Base-by-base conservation (phyloP, 1,139 yeast species). In the Lodderomyces margitis region DNA sequence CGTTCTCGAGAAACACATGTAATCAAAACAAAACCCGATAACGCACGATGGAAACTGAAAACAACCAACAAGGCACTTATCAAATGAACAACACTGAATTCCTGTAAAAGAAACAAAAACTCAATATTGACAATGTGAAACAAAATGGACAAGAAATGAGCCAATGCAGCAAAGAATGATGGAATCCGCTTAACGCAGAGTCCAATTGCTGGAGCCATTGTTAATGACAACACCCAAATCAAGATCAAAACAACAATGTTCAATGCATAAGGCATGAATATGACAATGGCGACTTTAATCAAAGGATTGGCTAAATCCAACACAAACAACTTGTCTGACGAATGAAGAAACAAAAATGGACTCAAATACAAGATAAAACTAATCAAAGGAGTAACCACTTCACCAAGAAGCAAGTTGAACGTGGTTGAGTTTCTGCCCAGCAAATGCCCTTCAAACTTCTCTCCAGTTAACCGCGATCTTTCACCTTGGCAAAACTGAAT, bases 391-490 rank as follows among this genome's bases (percentile, higher is more conserved):
- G 75, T 52, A 7, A 77, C 43, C 2, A 83, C 60, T 50, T 82
- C 84, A 1, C 83, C 71, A 7, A 76, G 52, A 12, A 82, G 56
- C 2, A 78, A 64, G 49, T 81, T 83, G 21, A 66, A 53, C 34
- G 47, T 64, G 49, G 33, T 57, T 10, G 49, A 52, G 5, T 57
- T 50, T 39, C 66, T 67, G 42, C 68, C 64, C 38, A 38, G 44
- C 2, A 41, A 36, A 34, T 43, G 40, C 4, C 46, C 48, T n/a
- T 37, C 34, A n/a, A 27, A 35, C 54, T 82, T 85, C 49, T 70
- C 79, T 0, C 96, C 96, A 0, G 94, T 83, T 44, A 78, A 68
- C 47, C 75, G 71, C 0, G 84, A 75, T 48, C 95, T 64, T 6
- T 75, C 65, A 5, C 57, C 53, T 42, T 83, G 76, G 0, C 74